These are phyloP conservation scores for Keqinozyma sinolaborantium DNA, from an alignment of 1,139 yeast genomes.

Conservation along the genomic window DNA sequence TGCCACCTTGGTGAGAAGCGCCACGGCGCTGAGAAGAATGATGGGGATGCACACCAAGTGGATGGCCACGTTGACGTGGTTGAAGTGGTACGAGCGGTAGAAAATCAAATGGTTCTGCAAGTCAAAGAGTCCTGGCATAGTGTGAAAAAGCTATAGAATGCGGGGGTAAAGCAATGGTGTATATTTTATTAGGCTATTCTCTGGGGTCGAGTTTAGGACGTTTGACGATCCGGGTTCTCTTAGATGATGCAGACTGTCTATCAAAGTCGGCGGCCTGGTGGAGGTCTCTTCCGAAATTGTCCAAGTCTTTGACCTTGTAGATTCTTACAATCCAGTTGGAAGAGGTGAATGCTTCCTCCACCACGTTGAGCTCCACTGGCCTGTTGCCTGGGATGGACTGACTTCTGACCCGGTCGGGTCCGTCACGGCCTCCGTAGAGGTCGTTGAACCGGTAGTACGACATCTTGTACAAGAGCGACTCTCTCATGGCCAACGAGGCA, in stretches of 20 bases:
- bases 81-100: conserved; percentile 80
- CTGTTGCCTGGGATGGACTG: conserved; percentile 63
- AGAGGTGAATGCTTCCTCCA: conserved; percentile 93
- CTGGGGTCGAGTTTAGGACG: conserved; percentile 54
- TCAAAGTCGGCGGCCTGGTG: conserved; percentile 47
- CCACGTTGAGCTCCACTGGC: conserved; percentile 62
- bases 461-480: conserved; percentile 94
- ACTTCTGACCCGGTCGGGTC: conserved; percentile 82
- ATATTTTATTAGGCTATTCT: conserved; percentile 17
- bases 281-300: conserved; percentile 79
- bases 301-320: conserved; percentile 88
- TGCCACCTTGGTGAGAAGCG: conserved; percentile 25
- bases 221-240: conserved; percentile 46
- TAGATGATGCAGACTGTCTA: conserved; percentile 23
- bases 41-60: conserved; percentile 81
- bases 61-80: conserved; percentile 65
- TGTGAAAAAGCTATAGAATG: conserved; percentile 1
- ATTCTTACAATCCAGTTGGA: conserved; percentile 97
- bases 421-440: conserved; percentile 63
- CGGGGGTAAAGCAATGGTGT: not conserved
- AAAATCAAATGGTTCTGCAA: conserved; percentile 69
- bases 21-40: conserved; percentile 57
- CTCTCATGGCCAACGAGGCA: conserved; percentile 82
- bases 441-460: conserved; percentile 85
- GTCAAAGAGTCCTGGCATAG: conserved; percentile 37